Evolutionary conservation across 352 stramenopile genomes (phyloP), one percentile per base, ranked within the genome.

Genomic region (Phytophthora rubi): DNA sequence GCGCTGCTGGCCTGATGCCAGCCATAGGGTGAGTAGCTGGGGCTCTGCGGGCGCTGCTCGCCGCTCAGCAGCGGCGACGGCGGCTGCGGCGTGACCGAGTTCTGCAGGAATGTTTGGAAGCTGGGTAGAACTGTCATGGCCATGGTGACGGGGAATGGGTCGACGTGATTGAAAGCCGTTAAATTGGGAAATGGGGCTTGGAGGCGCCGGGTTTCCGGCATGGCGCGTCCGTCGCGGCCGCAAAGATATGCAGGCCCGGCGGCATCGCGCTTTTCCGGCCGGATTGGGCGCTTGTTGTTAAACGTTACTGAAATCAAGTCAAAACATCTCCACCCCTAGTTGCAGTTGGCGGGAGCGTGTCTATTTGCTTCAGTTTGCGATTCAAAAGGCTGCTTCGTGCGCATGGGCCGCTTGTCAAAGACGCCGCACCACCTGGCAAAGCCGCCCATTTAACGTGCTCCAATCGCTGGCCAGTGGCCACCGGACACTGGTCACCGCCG

Each of bases 81-180:
- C 55, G 35, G 77, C 68, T 61, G 76, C 32, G 45, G 55, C 32
- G 71, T 71, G 30, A 67, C 65, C 21, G 82, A 73, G 51, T 71
- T 83, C 61, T 80, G 70, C 37, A 89, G 59, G 70, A 89, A 89
- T 21, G 73, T 74, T 62, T 89, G 77, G 70, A 89, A 89, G 60
- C 76, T 86, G 26, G 82, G 82, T 35, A 89, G 65, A 26, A 85
- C 56, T 18, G 76, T 83, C 75, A 85, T 76, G 63, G 74, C 64
- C 77, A 85, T 80, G 62, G 49, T 62, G 59, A 33, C 47, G 10
- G 52, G 32, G 32, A 10, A 37, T 48, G 26, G 45, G 42, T 33
- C 28, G 55, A 45, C 33, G 33, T 69, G 59, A 51, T 59, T 21
- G 37, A n/a, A 70, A 77, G 59, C 10, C 32, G 70, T 62, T 52